Evolutionary conservation across 2,329 filamentous ascomycete genomes (phyloP).

Genomic region (Hirsutella minnesotensis): DNA sequence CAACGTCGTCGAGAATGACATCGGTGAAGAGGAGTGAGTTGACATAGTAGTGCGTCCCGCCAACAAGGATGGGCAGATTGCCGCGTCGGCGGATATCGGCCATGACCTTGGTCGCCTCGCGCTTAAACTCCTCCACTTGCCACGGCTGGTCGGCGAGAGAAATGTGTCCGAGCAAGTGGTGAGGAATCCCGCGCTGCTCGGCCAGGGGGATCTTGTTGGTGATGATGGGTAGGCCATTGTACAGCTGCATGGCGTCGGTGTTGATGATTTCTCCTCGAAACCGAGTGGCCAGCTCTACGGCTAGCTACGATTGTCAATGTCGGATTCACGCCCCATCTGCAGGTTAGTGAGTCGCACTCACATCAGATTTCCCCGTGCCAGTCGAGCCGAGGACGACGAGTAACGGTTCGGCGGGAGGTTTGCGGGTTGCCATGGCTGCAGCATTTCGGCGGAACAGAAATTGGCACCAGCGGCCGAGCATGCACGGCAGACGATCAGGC

Average conservation of each 20-base stretch:
- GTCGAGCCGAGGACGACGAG: conserved; percentile 81
- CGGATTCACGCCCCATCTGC: background rate
- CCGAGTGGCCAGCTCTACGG: conserved; percentile 70
- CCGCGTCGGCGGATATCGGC: conserved; percentile 66
- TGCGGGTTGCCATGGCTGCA: conserved; percentile 25
- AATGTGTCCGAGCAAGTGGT: conserved; percentile 79
- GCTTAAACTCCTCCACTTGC: conserved; percentile 69
- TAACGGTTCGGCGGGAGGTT: conserved; percentile 44
- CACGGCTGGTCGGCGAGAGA: conserved; percentile 67
- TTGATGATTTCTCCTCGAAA: conserved; percentile 95
- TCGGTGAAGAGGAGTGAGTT: conserved; percentile 72
- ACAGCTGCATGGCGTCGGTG: conserved; percentile 96
- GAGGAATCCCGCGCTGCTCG: conserved; percentile 70
- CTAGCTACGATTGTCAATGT: conserved; percentile 45
- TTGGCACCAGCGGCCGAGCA: conserved; percentile 14
- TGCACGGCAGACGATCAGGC: conserved; percentile 4
- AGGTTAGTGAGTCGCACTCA: conserved; percentile 26
- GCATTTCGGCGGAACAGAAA: conserved; percentile 19
- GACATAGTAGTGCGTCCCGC: conserved; percentile 91
- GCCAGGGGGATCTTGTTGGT: conserved; percentile 78
- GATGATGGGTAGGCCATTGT: conserved; percentile 80
- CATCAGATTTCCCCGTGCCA: conserved; percentile 87
- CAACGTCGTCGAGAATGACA: conserved; percentile 38
- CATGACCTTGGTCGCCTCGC: conserved; percentile 57
- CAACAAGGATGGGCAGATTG: conserved; percentile 79